A percentile compares a stretch with the other conserved stretches of the same genome.
Evolutionary conservation across 2,329 filamentous ascomycete genomes (phyloP).

Genomic region (Onygenales sp.): DNA sequence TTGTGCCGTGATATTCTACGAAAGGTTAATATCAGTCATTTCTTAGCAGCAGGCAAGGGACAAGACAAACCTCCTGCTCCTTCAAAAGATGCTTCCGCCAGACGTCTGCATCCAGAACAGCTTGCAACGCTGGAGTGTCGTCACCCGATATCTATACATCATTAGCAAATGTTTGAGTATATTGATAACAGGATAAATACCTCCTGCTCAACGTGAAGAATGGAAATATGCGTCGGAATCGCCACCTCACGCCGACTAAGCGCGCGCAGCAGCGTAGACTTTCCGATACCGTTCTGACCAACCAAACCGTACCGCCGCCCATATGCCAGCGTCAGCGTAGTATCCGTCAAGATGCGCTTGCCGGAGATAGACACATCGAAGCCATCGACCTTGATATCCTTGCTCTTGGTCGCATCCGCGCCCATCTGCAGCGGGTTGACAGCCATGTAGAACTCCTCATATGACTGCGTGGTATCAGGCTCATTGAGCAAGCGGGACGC

Average conservation of each 20-base stretch:
- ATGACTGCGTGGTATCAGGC: constrained; percentile 75
- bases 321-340: constrained; percentile 80
- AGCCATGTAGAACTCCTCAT: constrained; percentile 99
- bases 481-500: constrained; percentile 80
- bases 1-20: constrained; percentile 63
- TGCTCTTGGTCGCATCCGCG: constrained; percentile 70
- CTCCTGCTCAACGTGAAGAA: constrained; percentile 98
- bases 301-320: constrained; percentile 93
- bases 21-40: constrained; percentile 5
- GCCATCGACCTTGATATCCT: constrained; percentile 96
- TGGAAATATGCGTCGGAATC: constrained; percentile 95
- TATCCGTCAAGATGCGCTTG: constrained; percentile 80
- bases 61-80: constrained; percentile 64
- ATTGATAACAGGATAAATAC: constrained; percentile 37
- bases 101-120: constrained; percentile 92
- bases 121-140: constrained; percentile 88
- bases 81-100: constrained; percentile 92
- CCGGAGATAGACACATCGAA: constrained; percentile 92
- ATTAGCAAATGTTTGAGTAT: too few relatives aligned
- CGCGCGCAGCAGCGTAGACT: constrained; percentile 87
- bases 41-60: neutral
- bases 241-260: constrained; percentile 86
- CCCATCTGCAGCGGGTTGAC: constrained; percentile 94
- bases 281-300: constrained; percentile 98
- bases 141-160: constrained; percentile 70